Percentiles rank a stretch among this genome's conserved stretches.
These are phyloP conservation scores for Cyathus striatus DNA, from an alignment of 768 basidiomycete genomes.

Conservation along the genomic window DNA sequence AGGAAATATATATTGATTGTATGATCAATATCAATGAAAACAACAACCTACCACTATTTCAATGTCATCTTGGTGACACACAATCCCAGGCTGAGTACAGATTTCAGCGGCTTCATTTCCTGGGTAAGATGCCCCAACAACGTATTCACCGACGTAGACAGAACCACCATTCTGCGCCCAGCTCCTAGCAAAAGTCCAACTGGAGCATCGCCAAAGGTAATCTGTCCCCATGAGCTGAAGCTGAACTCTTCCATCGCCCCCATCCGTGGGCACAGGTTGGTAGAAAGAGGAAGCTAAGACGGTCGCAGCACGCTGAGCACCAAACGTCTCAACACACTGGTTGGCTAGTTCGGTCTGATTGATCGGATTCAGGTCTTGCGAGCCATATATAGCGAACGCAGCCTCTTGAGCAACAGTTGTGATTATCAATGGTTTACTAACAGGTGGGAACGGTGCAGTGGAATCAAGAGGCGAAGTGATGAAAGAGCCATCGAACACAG, in stretches of 20 bases:
- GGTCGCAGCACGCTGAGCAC: slow-evolving; percentile 32
- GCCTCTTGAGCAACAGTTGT: slow-evolving; percentile 74
- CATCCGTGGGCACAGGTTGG: slow-evolving; percentile 19
- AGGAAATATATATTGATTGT: slow-evolving; percentile 3
- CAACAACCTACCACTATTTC: slow-evolving; percentile 57
- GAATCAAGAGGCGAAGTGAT: slow-evolving; percentile 64
- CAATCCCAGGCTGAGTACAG: slow-evolving; percentile 50
- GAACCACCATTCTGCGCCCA: slow-evolving; percentile 62
- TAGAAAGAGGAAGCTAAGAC: slow-evolving; percentile 48
- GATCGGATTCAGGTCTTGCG: slow-evolving; percentile 33
- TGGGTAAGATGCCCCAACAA: slow-evolving; percentile 67
- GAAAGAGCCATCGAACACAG: slow-evolving; percentile 62
- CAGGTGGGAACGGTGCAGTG: slow-evolving; percentile 51
- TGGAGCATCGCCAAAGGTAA: slow-evolving; percentile 63
- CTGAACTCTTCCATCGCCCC: slow-evolving; percentile 49
- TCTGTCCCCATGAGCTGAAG: slow-evolving; percentile 63
- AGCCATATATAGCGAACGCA: slow-evolving; percentile 50
- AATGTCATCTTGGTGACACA: slow-evolving; percentile 84
- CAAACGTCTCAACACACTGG: slow-evolving; percentile 41
- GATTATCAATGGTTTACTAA: slow-evolving; percentile 63
- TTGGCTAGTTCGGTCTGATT: slow-evolving; percentile 28
- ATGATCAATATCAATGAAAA: slow-evolving; percentile 2
- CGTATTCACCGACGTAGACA: slow-evolving; percentile 64
- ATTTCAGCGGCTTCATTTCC: slow-evolving; percentile 51
- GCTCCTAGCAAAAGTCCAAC: slow-evolving; percentile 64